Evolutionary conservation across 257 asterid genomes (phyloP), one percentile per base, ranked within the genome.

Genomic region (Nicotiana knightiana): DNA sequence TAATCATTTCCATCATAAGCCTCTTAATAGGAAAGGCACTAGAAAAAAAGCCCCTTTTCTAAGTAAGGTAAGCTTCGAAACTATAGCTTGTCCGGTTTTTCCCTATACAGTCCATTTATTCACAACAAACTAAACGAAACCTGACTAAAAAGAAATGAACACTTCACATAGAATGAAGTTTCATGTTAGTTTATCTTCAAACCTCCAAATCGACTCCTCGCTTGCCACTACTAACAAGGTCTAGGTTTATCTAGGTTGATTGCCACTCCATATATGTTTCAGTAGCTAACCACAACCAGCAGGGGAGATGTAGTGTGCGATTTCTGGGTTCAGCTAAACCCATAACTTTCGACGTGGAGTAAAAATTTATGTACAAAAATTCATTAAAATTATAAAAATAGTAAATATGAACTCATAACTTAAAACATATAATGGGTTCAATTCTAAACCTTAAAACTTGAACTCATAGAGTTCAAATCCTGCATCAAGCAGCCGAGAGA

Each of bases 101-200:
- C 79, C 28, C 35, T 59, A 65, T 65, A 64, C 82, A 63, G 70
- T 83, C 82, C 61, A 83, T 55, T 9, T 0, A 12, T 43, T 0
- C 51, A 8, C 51, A 77, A 77, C 37, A 65, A 83, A 83, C 66
- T 30, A 75, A 83, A 83, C 53, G 79, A 21, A 77, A 77, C 85
- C 7, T 28, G 62, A 51, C 48, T 4, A 64, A 77, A 77, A 35
- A 64, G 46, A 66, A 66, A 71, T 66, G 39, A 77, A 79, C 83
- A 66, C 80, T 76, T 82, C 18, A 53, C 6, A 13, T 9, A 8
- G 58, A 53, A 13, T 53, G 58, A 53, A 53, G 15, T 6, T 53
- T 53, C 6, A 4, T 37, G 55, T 68, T 68, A 24, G 79, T 68
- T 68, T 39, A 21, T 70, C 59, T 70, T 43, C 35, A 11, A 57